Evolutionary conservation across 1,284 basidiomycete species (phyloP).

Genomic region (Trametes polyzona): DNA sequence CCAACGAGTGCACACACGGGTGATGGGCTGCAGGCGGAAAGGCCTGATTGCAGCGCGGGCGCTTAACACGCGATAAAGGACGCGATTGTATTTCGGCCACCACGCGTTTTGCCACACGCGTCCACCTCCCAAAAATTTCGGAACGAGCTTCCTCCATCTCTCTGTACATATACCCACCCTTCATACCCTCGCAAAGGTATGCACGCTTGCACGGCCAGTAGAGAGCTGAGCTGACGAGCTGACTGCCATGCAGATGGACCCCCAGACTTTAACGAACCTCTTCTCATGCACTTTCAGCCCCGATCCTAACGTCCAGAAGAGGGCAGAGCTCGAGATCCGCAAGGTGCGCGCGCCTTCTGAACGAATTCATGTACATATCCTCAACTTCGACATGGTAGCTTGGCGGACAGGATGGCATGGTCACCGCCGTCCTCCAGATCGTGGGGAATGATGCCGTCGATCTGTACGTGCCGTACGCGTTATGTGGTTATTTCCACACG

Average conservation of each 20-base stretch:
- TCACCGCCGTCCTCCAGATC: slow-evolving; percentile 80
- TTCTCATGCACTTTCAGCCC: slow-evolving; percentile 80
- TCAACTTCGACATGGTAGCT: slow-evolving; percentile 53
- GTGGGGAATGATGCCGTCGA: slow-evolving; percentile 76
- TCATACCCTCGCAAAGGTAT: slow-evolving; percentile 13
- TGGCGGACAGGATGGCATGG: slow-evolving; percentile 76
- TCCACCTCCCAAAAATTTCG: slow-evolving; percentile 27
- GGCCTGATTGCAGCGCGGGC: slow-evolving; percentile 12
- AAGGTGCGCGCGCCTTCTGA: slow-evolving; percentile 55
- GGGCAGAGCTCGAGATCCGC: slow-evolving; percentile 82
- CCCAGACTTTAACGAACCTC: slow-evolving; percentile 74
- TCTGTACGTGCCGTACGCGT: slow-evolving; percentile 64
- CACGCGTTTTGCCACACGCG: slow-evolving; percentile 27
- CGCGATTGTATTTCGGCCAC: slow-evolving; percentile 19
- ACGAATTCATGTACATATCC: not conserved
- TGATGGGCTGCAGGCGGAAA: slow-evolving; percentile 2
- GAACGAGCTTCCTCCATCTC: slow-evolving; percentile 18
- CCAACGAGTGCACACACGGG: not conserved
- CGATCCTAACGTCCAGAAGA: slow-evolving; percentile 85
- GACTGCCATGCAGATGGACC: slow-evolving; percentile 60
- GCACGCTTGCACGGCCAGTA: not conserved
- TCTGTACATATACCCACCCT: slow-evolving; percentile 27
- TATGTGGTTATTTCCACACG: slow-evolving; percentile 21
- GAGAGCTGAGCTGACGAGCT: not conserved
- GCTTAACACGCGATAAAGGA: slow-evolving; percentile 24